Evolutionary conservation across 805 yeast genomes (phyloP), one percentile per base, ranked within the genome.

Genomic region (Ogataea paradorogensis): DNA sequence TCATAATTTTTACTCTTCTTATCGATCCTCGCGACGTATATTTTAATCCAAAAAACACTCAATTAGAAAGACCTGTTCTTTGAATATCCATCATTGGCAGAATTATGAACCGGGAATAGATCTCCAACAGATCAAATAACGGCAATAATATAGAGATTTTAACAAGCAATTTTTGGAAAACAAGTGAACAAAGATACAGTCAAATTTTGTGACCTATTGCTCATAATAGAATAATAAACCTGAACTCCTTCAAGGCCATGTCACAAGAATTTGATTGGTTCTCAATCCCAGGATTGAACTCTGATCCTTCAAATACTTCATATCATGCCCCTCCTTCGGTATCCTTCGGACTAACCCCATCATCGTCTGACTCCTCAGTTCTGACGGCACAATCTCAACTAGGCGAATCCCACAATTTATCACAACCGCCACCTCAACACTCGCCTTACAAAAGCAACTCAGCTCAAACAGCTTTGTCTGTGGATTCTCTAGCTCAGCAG

Each of bases 301-400:
- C 33, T 22, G 33, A 33, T 30, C 35, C 18, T 24, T 11, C 22
- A 16, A 26, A 20, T 4, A n/a, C 43, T 3, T 13, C 23, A n/a
- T 22, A 11, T 6, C 15, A 29, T 20, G 21, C 71, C 4, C 78
- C 77, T 7, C 81, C 81, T 3, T 67, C 63, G 18, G 80, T 75
- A 6, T 74, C 81, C 2, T 76, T 76, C 54, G 73, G 75, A 6
- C 16, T 38, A 9, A 35, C 50, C 46, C 20, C 52, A 53, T 3
- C 51, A 50, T 9, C 46, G n/a, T 38, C 52, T 4, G 38, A 24
- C 23, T 30, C 51, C 29, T 26, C 42, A n/a, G 26, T 39, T n/a
- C 15, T 35, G 20, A 41, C 37, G 10, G 14, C 37, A 15, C 15
- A 36, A 16, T 30, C 48, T 20, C 42, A 31, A 25, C 35, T 28